Evolutionary conservation across 23 red algal species (phyloP), one percentile per base, ranked within the genome.

Genomic region (Gracilaria vermiculophylla): DNA sequence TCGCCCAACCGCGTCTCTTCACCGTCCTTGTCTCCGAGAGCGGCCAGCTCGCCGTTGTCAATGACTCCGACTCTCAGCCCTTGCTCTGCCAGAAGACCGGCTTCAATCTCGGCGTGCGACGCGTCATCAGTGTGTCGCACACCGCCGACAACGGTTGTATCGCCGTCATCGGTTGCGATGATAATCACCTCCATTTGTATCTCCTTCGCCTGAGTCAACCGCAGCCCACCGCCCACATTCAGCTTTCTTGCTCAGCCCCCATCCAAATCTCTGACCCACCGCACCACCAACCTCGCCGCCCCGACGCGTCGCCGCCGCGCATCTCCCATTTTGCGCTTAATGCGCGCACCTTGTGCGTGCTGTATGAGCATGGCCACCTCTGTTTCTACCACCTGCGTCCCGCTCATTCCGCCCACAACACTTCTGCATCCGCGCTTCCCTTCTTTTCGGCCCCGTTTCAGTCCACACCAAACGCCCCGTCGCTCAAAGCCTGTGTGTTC

Each of bases 321-420:
- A 48, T 73, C 42, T 45, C 47, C 1, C 16, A 73, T 47, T 45
- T 73, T 47, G 67, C 67, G 37, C 42, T 73, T n/a, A 73, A 73
- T 15, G 8, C 39, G 15, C 31, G 5, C 5, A 37, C 37, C 33
- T 47, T 73, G 40, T 73, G 67, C 47, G 40, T 73, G 19, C 33
- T 73, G 42, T 73, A 45, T 32, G 39, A 73, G 42, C 37, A 40
- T 7, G 67, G 67, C 23, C 16, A 48, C 24, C n/a, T 73, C n/a
- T 73, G 67, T 36, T 73, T 73, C 67, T 73, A 47, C 37, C 21
- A 73, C 25, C 39, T 48, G 67, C 67, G 35, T 23, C 19, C 15
- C n/a, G n/a, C n/a, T n/a, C n/a, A n/a, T n/a, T n/a, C n/a, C n/a
- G n/a, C n/a, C n/a, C n/a, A n/a, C n/a, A n/a, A n/a, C n/a, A n/a